These are phyloP conservation scores for Penicillium cinerascens DNA, from an alignment of 495 filamentous ascomycete genomes.

Conservation along the genomic window DNA sequence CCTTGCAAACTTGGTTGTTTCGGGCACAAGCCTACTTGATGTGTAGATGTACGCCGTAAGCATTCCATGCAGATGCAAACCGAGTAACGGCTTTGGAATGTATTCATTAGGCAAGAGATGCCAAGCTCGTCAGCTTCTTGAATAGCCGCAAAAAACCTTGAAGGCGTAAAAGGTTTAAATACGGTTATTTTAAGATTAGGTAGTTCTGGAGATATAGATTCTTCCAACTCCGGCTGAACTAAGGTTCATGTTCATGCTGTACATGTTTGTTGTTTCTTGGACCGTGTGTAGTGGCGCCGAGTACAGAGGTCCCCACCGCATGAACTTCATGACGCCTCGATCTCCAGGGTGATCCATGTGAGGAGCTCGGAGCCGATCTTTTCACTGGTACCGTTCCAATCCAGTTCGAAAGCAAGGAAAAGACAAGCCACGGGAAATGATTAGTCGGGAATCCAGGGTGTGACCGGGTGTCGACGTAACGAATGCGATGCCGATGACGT, in stretches of 20 bases:
- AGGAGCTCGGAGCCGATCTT: neutral
- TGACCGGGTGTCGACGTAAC: slow-evolving; percentile 34
- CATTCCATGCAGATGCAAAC: too few relatives aligned
- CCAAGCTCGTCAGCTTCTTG: too few relatives aligned
- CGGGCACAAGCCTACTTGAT: neutral
- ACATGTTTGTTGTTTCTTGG: too few relatives aligned
- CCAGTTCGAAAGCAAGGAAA: neutral
- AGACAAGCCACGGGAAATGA: neutral
- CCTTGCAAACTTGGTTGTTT: neutral
- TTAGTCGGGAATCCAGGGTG: neutral
- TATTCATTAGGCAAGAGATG: too few relatives aligned
- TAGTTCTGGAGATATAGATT: neutral
- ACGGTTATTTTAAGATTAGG: too few relatives aligned
- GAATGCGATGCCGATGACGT: slow-evolving; percentile 22
- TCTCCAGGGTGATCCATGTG: neutral
- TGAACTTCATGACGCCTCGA: neutral
- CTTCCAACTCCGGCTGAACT: neutral
- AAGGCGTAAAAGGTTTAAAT: too few relatives aligned
- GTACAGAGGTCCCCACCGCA: neutral
- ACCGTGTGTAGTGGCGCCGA: neutral
- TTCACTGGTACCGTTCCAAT: too few relatives aligned
- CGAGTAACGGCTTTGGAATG: too few relatives aligned
- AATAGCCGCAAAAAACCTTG: too few relatives aligned
- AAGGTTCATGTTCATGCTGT: too few relatives aligned
- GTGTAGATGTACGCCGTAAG: neutral